Percentiles rank a stretch among this genome's conserved stretches.
phyloP scores from a whole-genome alignment of 306 rosid species.

The Hippophae rhamnoides region DNA sequence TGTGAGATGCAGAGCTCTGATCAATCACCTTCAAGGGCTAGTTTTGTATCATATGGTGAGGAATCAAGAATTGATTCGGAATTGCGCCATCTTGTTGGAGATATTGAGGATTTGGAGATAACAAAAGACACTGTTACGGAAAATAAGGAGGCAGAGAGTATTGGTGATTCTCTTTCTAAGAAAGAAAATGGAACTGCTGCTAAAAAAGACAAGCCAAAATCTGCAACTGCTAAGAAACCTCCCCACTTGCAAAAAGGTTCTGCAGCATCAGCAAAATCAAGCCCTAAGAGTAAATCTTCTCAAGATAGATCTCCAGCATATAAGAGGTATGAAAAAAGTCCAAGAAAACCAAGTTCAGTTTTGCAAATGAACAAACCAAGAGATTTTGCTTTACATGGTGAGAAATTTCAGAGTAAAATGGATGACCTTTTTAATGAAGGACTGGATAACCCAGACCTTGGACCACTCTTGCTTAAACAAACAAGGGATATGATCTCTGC shows the following conservation, averaged over 20 bases:
- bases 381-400: constrained; percentile 32
- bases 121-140: constrained; percentile 70
- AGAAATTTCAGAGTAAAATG: constrained; percentile 22
- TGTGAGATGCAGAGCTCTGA: constrained; percentile 99
- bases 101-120: constrained; percentile 93
- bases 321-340: constrained; percentile 31
- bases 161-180: constrained; percentile 36
- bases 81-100: constrained; percentile 80
- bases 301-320: constrained; percentile 46
- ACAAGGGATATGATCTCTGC: constrained; percentile 70
- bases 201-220: constrained; percentile 30
- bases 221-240: constrained; percentile 38
- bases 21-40: constrained; percentile 70
- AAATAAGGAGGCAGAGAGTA: constrained; percentile 32
- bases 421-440: constrained; percentile 25
- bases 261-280: constrained; percentile 32
- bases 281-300: constrained; percentile 31
- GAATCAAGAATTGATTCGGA: constrained; percentile 96
- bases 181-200: constrained; percentile 35
- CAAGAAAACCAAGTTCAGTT: constrained; percentile 34
- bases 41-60: constrained; percentile 75
- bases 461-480: constrained; percentile 64
- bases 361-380: constrained; percentile 25
- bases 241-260: constrained; percentile 23
- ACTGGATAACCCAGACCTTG: constrained; percentile 47